Evolutionary conservation across 202 grass and related monocot genomes (phyloP), one percentile per base, ranked within the genome.

Genomic region (Schoenoplectus triqueter): DNA sequence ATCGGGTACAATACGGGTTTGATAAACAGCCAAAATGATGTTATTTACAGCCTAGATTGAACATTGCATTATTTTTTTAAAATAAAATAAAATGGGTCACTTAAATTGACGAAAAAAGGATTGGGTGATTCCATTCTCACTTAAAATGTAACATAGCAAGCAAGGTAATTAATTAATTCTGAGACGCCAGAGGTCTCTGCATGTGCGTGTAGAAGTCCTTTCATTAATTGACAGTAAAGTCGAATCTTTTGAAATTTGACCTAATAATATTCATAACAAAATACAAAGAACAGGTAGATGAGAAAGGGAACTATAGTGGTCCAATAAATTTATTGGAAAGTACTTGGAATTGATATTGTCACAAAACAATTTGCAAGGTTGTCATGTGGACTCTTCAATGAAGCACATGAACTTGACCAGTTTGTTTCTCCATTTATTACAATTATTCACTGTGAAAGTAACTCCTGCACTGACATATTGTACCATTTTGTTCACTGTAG

Each of bases 391-490:
- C 1, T 19, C 59, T 81, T 81, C 8, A 81, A 81, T 63, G 55
- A 65, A 81, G 55, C 78, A 81, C 78, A 81, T 81, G 78, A 63
- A 46, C 1, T 81, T 45, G 55, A 65, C 45, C 39, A 63, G 40
- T 5, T 60, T 68, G 66, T 68, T 68, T 68, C 14, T 69, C 40
- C 0, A 1, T 4, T 45, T 15, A 31, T 31, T 31, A 68, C 10
- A 68, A 42, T 68, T 42, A 68, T 70, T 17, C 6, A 70, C 5
- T 46, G 67, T 70, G 46, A 46, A 70, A 18, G 68, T 69, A 45
- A 10, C 40, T 45, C 22, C 31, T 31, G 31, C 31, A 31, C 31
- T 31, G 31, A 31, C 31, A 31, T 31, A 31, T 31, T 5, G 42
- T 69, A 13, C 40, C 66, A 42, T 45, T n/a, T 69, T 0, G n/a